Evolutionary conservation across 225 moss, liverwort and hornwort species (phyloP).

Genomic region (Rhytidiadelphus loreus): DNA sequence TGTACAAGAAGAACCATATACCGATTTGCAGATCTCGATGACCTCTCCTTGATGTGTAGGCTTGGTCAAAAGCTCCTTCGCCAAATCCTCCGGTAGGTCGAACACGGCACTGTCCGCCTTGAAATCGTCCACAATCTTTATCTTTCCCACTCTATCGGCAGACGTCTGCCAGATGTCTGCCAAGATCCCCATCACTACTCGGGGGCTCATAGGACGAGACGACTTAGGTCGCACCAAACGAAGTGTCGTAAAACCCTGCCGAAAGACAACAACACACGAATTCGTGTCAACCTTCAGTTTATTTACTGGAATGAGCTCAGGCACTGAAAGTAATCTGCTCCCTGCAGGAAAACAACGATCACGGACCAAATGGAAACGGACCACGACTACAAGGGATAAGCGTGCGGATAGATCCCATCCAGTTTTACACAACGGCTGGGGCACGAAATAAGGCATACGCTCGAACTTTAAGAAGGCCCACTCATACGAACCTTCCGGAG

Average conservation of each 20-base stretch:
- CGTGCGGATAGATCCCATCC: background rate
- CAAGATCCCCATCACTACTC: conserved; percentile 69
- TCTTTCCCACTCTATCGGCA: conserved; percentile 74
- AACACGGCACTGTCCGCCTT: conserved; percentile 77
- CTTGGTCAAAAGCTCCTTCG: conserved; percentile 56
- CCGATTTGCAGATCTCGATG: conserved; percentile 66
- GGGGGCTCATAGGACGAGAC: conserved; percentile 35
- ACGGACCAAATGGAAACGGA: background rate
- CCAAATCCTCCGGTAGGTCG: conserved; percentile 73
- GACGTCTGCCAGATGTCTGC: conserved; percentile 59
- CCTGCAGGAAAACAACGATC: background rate
- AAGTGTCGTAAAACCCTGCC: conserved; percentile 64
- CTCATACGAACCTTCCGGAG: background rate
- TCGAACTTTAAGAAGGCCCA: background rate
- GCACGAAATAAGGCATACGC: background rate
- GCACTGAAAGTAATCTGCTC: background rate
- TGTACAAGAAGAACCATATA: background rate
- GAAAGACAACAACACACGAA: background rate
- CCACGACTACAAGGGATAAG: background rate
- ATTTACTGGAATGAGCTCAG: background rate
- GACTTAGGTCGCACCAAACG: conserved; percentile 42
- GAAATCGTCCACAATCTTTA: conserved; percentile 49
- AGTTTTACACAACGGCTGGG: background rate
- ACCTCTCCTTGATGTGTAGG: conserved; percentile 44
- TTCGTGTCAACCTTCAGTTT: background rate